Evolutionary conservation across 1,284 basidiomycete genomes (phyloP), one percentile per base, ranked within the genome.

Genomic region (Exobasidium rhododendri): DNA sequence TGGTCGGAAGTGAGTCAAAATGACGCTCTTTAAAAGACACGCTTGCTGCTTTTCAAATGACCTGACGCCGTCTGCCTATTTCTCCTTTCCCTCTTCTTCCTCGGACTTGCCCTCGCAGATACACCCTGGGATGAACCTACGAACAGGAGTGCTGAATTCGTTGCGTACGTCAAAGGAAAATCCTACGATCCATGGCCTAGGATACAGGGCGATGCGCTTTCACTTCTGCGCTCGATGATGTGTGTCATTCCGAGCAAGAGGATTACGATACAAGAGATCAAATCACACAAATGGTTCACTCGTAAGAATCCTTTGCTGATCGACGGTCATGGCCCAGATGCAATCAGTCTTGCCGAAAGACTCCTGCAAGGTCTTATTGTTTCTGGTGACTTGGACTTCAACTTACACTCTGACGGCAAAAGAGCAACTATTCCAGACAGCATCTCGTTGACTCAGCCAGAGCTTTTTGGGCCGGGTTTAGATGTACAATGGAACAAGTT

Each of bases 101-200:
- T 32, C 7, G 40, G 96, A 92, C 10, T 40, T 10, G n/a, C n/a
- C n/a, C n/a, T n/a, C 35, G 10, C 35, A 40, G 35, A 96, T 78
- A 97, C 94, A 0, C 96, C 94, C 1, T 98, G 94, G 94, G 94
- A 97, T 76, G 90, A 96, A 77, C 93, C 94, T 2, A 92, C 92
- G 0, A 77, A 81, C 0, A 83, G 84, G 22, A 91, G 89, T 65
- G 85, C 86, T 1, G 94, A 98, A 80, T 98, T 86, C 78, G 78
- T 81, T 28, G 85, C 86, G 5, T 98, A 90, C 80, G 75, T 89
- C 1, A 84, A 84, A 0, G 92, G 92, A 1, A 83, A 88, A 58
- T 86, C 94, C 57, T 86, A 91, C 69, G 83, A 84, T 2, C 94
- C 94, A 0, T 98, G 94, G 94, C 86, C 84, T 63, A 83, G 86